phyloP scores from a whole-genome alignment of 208 protist species.

The Vickermania ingenoplastis region DNA sequence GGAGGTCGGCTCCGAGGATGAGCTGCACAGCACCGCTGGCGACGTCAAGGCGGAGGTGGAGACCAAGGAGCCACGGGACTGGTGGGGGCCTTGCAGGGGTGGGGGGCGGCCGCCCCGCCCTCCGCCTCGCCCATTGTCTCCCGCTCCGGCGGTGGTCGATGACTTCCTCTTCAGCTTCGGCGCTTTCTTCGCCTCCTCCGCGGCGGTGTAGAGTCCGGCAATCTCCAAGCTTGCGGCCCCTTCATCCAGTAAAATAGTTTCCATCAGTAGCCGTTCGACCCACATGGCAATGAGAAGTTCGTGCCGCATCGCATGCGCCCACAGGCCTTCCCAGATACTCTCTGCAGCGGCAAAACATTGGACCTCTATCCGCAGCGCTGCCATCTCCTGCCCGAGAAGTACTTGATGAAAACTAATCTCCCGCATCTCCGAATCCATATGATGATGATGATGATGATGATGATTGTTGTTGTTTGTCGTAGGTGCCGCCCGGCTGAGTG shows the following conservation, averaged over 20 bases:
- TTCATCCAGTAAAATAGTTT: conserved; percentile 44
- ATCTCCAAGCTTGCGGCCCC: not conserved
- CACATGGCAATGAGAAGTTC: conserved; percentile 50
- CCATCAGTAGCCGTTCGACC: conserved; percentile 56
- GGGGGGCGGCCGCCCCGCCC: too few relatives aligned
- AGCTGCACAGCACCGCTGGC: too few relatives aligned
- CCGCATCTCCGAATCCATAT: conserved; percentile 40
- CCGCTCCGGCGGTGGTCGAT: too few relatives aligned
- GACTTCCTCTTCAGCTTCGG: too few relatives aligned
- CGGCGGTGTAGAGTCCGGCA: too few relatives aligned
- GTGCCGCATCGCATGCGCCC: conserved; percentile 71
- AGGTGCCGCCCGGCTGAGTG: too few relatives aligned
- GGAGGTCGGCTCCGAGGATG: too few relatives aligned
- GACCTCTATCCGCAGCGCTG: conserved; percentile 57
- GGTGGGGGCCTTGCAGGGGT: too few relatives aligned
- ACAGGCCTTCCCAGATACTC: conserved; percentile 71
- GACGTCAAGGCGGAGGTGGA: too few relatives aligned
- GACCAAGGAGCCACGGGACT: too few relatives aligned
- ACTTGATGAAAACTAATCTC: conserved; percentile 65
- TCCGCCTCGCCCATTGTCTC: too few relatives aligned
- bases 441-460: not conserved
- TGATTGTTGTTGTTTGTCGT: not conserved
- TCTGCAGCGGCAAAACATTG: conserved; percentile 59
- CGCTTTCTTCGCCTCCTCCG: too few relatives aligned
- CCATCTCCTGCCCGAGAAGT: conserved; percentile 56